A percentile compares a stretch with the other conserved stretches of the same genome.
phyloP scores from a whole-genome alignment of 2,329 filamentous ascomycete species.

The Penicillium sp. region DNA sequence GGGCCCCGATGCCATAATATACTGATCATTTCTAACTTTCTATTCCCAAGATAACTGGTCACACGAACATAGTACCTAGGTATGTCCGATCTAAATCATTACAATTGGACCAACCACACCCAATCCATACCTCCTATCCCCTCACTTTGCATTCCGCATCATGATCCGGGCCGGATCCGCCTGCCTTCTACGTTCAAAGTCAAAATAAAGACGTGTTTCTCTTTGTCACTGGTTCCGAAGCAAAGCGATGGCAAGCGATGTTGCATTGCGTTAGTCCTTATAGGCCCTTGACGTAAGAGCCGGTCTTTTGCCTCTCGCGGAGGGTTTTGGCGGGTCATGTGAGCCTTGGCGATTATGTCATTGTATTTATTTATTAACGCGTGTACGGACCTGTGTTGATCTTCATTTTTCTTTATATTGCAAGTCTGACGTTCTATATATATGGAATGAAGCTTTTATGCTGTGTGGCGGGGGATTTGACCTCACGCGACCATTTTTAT shows the following conservation, averaged over 20 bases:
- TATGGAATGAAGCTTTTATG: background rate
- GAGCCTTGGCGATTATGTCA: conserved; percentile 8
- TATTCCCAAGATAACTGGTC: background rate
- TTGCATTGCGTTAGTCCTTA: conserved; percentile 12
- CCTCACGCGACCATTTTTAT: background rate
- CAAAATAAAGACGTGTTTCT: conserved; percentile 16
- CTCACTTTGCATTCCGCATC: conserved; percentile 6
- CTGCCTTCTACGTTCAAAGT: conserved; percentile 4
- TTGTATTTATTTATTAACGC: background rate
- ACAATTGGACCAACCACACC: conserved; percentile 1
- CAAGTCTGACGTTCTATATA: background rate
- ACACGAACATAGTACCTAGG: background rate
- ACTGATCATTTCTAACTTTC: background rate
- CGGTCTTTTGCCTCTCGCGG: background rate
- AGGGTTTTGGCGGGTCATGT: conserved; percentile 12
- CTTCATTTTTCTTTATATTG: background rate
- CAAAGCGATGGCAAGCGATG: conserved; percentile 34
- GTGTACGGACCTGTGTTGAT: background rate
- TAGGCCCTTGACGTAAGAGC: conserved; percentile 14
- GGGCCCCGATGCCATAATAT: conserved; percentile 2
- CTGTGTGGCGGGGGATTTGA: background rate
- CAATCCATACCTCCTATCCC: background rate
- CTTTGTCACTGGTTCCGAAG: conserved; percentile 31
- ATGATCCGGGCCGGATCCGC: conserved; percentile 14
- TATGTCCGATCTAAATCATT: background rate